Percentiles rank a stretch among this genome's conserved stretches.
Evolutionary conservation across 257 asterid species (phyloP).

Genomic region (Henckelia pumila): DNA sequence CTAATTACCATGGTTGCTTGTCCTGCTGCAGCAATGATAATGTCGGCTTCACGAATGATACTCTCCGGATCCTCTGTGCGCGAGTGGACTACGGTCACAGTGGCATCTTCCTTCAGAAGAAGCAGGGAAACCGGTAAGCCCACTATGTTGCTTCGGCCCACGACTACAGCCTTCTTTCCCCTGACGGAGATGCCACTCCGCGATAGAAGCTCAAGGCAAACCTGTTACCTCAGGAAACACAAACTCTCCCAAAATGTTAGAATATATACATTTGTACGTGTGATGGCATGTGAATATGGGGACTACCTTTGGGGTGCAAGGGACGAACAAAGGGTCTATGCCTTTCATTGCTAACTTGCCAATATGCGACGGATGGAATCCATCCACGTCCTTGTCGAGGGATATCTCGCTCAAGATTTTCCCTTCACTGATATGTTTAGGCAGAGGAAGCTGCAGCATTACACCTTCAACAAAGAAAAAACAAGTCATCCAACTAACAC

Average conservation of each 20-base stretch:
- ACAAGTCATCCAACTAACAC: too few species aligned
- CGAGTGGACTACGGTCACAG: slow-evolving; percentile 84
- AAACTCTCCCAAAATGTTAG: background rate
- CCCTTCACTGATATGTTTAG: slow-evolving; percentile 91
- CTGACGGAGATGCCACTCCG: slow-evolving; percentile 68
- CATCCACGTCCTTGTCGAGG: slow-evolving; percentile 90
- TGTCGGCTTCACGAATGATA: slow-evolving; percentile 80
- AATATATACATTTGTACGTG: background rate
- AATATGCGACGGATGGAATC: slow-evolving; percentile 90
- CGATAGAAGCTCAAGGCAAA: slow-evolving; percentile 79
- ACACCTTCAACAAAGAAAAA: slow-evolving; percentile 62
- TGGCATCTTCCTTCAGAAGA: slow-evolving; percentile 90
- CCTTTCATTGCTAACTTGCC: slow-evolving; percentile 99
- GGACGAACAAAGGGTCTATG: slow-evolving; percentile 87
- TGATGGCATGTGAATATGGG: too few species aligned
- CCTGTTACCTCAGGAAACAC: slow-evolving; percentile 34
- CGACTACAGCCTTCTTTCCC: slow-evolving; percentile 92
- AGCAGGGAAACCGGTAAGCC: slow-evolving; percentile 87
- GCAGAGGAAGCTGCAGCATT: slow-evolving; percentile 90
- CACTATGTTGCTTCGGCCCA: slow-evolving; percentile 93
- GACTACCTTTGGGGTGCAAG: slow-evolving; percentile 92
- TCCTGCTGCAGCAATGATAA: slow-evolving; percentile 95
- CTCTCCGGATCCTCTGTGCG: slow-evolving; percentile 74
- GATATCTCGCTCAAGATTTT: slow-evolving; percentile 68
- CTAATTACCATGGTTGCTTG: slow-evolving; percentile 88